phyloP scores from a whole-genome alignment of 2,329 filamentous ascomycete species.

The Arachnomyces sp. region DNA sequence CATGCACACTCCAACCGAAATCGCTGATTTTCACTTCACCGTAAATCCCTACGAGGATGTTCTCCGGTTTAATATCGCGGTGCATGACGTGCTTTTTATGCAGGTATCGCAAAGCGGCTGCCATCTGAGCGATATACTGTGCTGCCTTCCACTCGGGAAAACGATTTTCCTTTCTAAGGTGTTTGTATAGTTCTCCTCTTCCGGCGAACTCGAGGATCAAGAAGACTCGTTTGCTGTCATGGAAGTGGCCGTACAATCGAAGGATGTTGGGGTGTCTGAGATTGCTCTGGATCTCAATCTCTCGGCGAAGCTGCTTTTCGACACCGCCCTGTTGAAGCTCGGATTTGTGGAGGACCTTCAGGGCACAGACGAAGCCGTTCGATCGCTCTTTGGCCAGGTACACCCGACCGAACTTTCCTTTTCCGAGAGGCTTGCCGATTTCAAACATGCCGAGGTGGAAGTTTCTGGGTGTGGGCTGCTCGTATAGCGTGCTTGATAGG shows the following conservation, averaged over 20 bases:
- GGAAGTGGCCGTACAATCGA: conserved; percentile 77
- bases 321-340: conserved; percentile 73
- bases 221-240: conserved; percentile 81
- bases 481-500: conserved; percentile 39
- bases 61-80: conserved; percentile 94
- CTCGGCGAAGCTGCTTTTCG: conserved; percentile 77
- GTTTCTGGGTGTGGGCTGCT: conserved; percentile 50
- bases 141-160: conserved; percentile 83
- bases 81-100: conserved; percentile 98
- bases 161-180: conserved; percentile 65
- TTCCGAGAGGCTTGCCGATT: conserved; percentile 75
- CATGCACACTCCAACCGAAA: conserved; percentile 97
- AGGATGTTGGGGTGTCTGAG: conserved; percentile 79
- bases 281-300: conserved; percentile 86
- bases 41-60: conserved; percentile 91
- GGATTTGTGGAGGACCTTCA: conserved; percentile 79
- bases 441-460: conserved; percentile 93
- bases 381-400: conserved; percentile 74
- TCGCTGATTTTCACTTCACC: conserved; percentile 98
- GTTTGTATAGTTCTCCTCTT: conserved; percentile 82
- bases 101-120: conserved; percentile 77
- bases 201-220: conserved; percentile 80
- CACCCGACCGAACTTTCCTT: conserved; percentile 80
- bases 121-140: conserved; percentile 84
- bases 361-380: conserved; percentile 73